phyloP scores from a whole-genome alignment of 352 stramenopile species.

The Globisporangium splendens region DNA sequence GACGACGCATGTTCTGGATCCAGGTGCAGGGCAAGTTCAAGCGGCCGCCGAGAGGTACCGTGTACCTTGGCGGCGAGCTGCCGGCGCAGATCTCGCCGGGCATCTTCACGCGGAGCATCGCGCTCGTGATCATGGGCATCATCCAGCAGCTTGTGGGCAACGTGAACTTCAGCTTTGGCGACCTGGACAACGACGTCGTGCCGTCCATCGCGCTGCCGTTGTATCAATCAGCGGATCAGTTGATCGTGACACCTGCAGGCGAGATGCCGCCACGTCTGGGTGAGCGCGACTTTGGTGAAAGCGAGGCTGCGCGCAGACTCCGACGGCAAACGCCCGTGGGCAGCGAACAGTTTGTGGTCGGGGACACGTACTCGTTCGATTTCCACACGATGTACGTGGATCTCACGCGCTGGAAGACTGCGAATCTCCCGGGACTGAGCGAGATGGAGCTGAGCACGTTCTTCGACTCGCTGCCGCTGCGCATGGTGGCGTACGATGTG shows the following conservation, averaged over 20 bases:
- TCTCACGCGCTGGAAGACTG: conserved; percentile 71
- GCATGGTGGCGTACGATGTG: conserved; percentile 70
- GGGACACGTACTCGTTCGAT: conserved; percentile 84
- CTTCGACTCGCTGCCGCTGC: conserved; percentile 69
- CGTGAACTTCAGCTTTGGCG: conserved; percentile 74
- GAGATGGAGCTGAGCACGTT: conserved; percentile 78
- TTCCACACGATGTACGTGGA: conserved; percentile 90
- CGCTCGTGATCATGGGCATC: conserved; percentile 72
- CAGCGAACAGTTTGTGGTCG: conserved; percentile 43
- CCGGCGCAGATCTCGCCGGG: conserved; percentile 55
- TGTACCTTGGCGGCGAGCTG: conserved; percentile 78
- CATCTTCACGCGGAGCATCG: conserved; percentile 75
- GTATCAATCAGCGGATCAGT: conserved; percentile 80
- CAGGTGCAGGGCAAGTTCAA: conserved; percentile 87
- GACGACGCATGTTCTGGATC: conserved; percentile 85
- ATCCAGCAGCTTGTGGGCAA: conserved; percentile 62
- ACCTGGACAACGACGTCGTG: conserved; percentile 28
- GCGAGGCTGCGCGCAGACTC: conserved; percentile 28
- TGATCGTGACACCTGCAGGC: conserved; percentile 57
- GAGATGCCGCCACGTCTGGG: conserved; percentile 53
- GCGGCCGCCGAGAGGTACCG: conserved; percentile 34
- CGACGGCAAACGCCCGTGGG: conserved; percentile 53
- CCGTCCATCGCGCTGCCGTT: conserved; percentile 72
- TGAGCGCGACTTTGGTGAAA: conserved; percentile 60
- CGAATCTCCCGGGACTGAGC: conserved; percentile 71